Evolutionary conservation across 1,284 basidiomycete species (phyloP), one percentile per base, ranked within the genome.

Genomic region (Acaromyces ingoldii): DNA sequence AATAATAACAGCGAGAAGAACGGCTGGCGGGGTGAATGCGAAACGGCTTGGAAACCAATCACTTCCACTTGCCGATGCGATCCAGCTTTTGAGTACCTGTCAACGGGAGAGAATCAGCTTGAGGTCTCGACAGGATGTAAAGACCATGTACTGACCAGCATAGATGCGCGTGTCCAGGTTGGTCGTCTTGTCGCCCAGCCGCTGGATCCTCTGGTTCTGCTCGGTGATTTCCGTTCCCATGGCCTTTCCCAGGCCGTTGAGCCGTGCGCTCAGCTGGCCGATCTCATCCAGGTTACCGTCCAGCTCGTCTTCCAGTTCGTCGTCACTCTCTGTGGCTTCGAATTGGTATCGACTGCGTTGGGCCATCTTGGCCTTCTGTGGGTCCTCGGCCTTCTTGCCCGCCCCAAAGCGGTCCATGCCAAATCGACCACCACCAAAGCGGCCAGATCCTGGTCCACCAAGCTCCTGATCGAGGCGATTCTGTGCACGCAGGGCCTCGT

Each of bases 271-370:
- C 44, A 88, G 82, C 53, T 85, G 85, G 39, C 83, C 80, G 56
- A 95, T 89, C 77, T 96, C 91, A 75, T 91, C 85, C 45, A 99
- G 78, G 76, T 98, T 97, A 61, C 84, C 83, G 68, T 97, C 93
- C 22, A 97, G 74, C 75, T 92, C 82, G 58, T 82, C 80, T 65
- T 84, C 82, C 43, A 83, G 71, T 78, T 96, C 91, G 70, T 98
- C 92, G 71, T 99, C 95, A n/a, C 88, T 91, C 15, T 83, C 88
- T 31, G 85, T 88, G n/a, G 85, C 85, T 64, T 98, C 93, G 67
- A 97, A 97, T 76, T 97, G 92, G 76, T 85, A 98, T 25, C 88
- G 82, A 70, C 85, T 83, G 57, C 89, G 80, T 72, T 88, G 86
- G 43, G 87, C 84, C 42, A 56, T 37, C 28, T 38, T 46, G 31